These are phyloP conservation scores for Stephania cephalantha DNA, from an alignment of 164 flowering plant genomes.

Conservation along the genomic window DNA sequence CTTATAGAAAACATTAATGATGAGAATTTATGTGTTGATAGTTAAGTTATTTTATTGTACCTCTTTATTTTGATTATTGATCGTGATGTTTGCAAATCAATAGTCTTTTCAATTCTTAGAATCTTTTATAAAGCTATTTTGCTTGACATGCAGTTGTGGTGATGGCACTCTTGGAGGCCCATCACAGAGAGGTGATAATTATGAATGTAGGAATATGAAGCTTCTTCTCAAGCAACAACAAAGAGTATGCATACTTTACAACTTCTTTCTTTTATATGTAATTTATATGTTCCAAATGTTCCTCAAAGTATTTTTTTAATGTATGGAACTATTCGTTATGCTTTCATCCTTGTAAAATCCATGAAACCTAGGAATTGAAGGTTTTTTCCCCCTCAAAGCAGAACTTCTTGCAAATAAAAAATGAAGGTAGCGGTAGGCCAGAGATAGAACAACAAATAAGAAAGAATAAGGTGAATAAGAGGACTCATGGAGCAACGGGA, in stretches of 20 bases:
- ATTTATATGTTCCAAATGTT: not conserved
- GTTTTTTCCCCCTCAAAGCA: no score
- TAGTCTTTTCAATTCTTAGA: not conserved
- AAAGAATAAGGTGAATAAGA: no score
- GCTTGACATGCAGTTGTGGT: constrained; percentile 66
- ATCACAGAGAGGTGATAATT: constrained; percentile 82
- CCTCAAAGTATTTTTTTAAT: not conserved
- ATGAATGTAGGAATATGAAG: constrained; percentile 98
- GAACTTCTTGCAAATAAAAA: no score
- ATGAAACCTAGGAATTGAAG: no score
- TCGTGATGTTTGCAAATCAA: not conserved
- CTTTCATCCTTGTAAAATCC: no score
- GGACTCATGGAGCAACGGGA: no score
- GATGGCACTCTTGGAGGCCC: constrained; percentile 96
- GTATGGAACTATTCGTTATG: no score
- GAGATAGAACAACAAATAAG: no score
- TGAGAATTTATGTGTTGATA: not conserved
- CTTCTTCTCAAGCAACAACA: constrained; percentile 98
- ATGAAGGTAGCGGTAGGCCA: no score
- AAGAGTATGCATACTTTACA: constrained; percentile 48
- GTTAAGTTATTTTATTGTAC: not conserved
- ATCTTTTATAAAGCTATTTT: not conserved
- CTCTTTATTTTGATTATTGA: not conserved
- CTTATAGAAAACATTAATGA: not conserved
- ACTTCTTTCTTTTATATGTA: not conserved